Percentiles rank a stretch among this genome's conserved stretches.
Evolutionary conservation across 75 land plant species (phyloP).

Genomic region (Larix kaempferi): DNA sequence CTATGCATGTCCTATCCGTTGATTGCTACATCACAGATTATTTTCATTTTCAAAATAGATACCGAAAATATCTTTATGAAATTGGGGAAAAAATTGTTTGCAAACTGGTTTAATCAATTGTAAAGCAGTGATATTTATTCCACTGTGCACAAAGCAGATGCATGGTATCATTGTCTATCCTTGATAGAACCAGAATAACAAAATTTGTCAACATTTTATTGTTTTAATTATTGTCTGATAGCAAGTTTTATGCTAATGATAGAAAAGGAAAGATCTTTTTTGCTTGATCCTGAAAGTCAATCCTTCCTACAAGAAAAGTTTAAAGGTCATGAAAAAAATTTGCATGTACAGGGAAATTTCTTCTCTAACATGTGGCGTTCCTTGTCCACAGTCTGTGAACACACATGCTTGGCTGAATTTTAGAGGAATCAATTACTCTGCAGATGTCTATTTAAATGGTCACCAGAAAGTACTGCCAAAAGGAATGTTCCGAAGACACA

Average conservation of each 20-base stretch:
- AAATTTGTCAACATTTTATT: not conserved
- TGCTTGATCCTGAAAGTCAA: not conserved
- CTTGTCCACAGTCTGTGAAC: constrained; percentile 37
- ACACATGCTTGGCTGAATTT: constrained; percentile 81
- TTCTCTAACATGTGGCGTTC: constrained; percentile 4
- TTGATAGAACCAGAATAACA: not conserved
- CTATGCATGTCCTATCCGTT: not conserved
- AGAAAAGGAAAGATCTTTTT: not conserved
- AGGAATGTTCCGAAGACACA: constrained; percentile 95
- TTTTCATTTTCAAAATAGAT: not conserved
- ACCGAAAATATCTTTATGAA: not conserved
- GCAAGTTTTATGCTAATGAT: not conserved
- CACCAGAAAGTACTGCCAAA: constrained; percentile 64
- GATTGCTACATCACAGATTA: not conserved
- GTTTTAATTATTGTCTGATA: not conserved
- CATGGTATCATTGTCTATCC: not conserved
- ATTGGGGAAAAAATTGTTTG: not conserved
- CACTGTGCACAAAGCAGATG: not conserved
- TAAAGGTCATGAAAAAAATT: not conserved
- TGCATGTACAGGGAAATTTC: not conserved
- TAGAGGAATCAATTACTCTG: constrained; percentile 90
- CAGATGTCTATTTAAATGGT: constrained; percentile 88
- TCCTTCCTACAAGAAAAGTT: not conserved
- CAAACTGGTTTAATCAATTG: not conserved
- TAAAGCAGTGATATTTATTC: not conserved